phyloP scores from a whole-genome alignment of 164 flowering plant genomes.

The Aristolochia fimbriata region DNA sequence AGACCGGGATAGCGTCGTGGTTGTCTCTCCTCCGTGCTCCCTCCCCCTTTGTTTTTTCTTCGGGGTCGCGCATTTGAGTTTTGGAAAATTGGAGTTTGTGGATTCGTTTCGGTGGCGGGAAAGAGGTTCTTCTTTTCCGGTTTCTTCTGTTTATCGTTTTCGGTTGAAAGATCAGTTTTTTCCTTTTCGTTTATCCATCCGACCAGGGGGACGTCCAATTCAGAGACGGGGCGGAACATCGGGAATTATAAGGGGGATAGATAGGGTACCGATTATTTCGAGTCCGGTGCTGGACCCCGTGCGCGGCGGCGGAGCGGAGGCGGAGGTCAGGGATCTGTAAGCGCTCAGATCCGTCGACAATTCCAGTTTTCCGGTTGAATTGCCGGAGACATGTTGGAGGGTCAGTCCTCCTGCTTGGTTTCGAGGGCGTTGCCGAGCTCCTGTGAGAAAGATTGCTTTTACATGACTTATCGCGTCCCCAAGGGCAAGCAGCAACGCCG shows the following conservation, averaged over 20 bases:
- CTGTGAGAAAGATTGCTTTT: constrained; percentile 26
- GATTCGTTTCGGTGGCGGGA: too few relatives aligned
- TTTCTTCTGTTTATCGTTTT: background rate
- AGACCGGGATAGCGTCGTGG: too few relatives aligned
- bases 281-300: constrained; percentile 4
- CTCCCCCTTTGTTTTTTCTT: too few relatives aligned
- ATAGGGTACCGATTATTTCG: background rate
- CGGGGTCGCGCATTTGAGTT: too few relatives aligned
- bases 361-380: constrained; percentile 8
- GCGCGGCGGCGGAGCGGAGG: constrained; percentile 6
- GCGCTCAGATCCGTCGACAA: constrained; percentile 2
- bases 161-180: constrained; percentile 6
- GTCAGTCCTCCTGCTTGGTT: constrained; percentile 18
- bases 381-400: constrained; percentile 23
- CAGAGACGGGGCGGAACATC: background rate
- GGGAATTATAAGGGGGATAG: background rate
- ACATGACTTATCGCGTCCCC: constrained; percentile 16
- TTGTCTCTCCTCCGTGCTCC: too few relatives aligned
- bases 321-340: constrained; percentile 15
- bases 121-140: background rate
- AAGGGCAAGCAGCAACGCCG: constrained; percentile 22
- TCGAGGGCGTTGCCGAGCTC: constrained; percentile 25
- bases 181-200: background rate
- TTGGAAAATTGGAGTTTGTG: too few relatives aligned
- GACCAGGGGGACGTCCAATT: background rate